Conservation (phyloP, 805 yeast genomes). For the Schwanniomyces vanrijiae region DNA sequence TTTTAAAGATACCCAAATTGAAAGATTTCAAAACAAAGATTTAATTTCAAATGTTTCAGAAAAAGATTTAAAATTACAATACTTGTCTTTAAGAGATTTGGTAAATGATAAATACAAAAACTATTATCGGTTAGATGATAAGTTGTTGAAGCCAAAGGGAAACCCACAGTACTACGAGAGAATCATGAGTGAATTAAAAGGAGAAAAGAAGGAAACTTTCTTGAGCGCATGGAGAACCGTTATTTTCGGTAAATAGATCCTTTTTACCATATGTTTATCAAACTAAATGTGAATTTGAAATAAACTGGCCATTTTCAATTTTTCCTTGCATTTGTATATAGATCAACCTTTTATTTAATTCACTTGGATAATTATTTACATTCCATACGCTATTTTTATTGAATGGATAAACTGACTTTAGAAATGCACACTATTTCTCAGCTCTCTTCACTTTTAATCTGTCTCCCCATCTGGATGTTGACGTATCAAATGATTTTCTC, state of each 20-base stretch:
- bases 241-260: constrained; percentile 61
- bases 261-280: background rate
- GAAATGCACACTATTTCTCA: background rate
- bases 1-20: constrained; percentile 64
- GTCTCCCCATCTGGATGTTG: background rate
- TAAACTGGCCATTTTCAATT: background rate
- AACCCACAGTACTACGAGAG: constrained; percentile 77
- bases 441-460: too few relatives aligned
- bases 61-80: constrained; percentile 57
- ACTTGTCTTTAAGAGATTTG: constrained; percentile 55
- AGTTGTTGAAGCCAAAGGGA: constrained; percentile 76
- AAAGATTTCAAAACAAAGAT: constrained; percentile 35
- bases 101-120: constrained; percentile 61
- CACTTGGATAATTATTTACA: background rate
- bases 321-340: background rate
- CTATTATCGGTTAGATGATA: constrained; percentile 64
- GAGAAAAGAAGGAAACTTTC: constrained; percentile 67
- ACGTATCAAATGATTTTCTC: background rate
- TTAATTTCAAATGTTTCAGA: constrained; percentile 44
- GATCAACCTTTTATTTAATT: background rate
- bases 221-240: constrained; percentile 71
- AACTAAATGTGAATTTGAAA: background rate
- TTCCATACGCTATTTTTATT: background rate
- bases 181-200: constrained; percentile 66
- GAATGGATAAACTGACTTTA: background rate